Evolutionary conservation across 2,329 filamentous ascomycete genomes (phyloP).

Genomic region (Neonectria neomacrospora): DNA sequence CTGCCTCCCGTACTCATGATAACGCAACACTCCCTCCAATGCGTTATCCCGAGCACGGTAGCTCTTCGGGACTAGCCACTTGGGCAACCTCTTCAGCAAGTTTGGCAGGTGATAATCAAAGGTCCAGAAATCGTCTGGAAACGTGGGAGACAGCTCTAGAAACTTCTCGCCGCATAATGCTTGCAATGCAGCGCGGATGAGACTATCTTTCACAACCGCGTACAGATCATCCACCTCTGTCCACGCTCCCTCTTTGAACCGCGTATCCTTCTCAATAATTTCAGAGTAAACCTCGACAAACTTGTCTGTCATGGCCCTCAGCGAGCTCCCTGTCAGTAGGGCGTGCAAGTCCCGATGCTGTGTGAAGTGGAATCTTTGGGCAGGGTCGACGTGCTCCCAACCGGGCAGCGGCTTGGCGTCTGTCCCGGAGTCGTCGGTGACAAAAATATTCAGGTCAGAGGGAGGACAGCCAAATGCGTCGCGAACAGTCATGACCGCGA

Average conservation of each 20-base stretch:
- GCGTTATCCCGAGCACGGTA: constrained; percentile 32
- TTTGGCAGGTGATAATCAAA: constrained; percentile 35
- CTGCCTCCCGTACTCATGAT: constrained; percentile 23
- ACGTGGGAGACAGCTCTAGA: constrained; percentile 25
- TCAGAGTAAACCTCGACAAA: constrained; percentile 26
- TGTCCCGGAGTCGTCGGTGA: constrained; percentile 20
- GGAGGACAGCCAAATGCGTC: constrained; percentile 33
- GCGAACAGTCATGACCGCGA: constrained; percentile 31
- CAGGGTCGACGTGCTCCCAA: constrained; percentile 26
- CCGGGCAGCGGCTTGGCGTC: constrained; percentile 28
- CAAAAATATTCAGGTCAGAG: constrained; percentile 22
- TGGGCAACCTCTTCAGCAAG: constrained; percentile 34
- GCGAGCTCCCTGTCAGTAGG: constrained; percentile 14
- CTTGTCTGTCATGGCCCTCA: constrained; percentile 19
- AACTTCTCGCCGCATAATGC: constrained; percentile 31
- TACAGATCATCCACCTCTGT: constrained; percentile 31
- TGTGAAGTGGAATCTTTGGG: constrained; percentile 24
- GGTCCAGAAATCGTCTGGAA: constrained; percentile 34
- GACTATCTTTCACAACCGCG: constrained; percentile 21
- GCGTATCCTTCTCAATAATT: constrained; percentile 16
- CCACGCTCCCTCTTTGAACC: constrained; percentile 18
- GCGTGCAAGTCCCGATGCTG: constrained; percentile 31
- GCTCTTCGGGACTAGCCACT: constrained; percentile 31
- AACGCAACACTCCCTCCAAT: constrained; percentile 22
- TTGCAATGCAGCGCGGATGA: constrained; percentile 22